phyloP scores from a whole-genome alignment of 2,329 filamentous ascomycete genomes.

The Pseudocercospora musae region DNA sequence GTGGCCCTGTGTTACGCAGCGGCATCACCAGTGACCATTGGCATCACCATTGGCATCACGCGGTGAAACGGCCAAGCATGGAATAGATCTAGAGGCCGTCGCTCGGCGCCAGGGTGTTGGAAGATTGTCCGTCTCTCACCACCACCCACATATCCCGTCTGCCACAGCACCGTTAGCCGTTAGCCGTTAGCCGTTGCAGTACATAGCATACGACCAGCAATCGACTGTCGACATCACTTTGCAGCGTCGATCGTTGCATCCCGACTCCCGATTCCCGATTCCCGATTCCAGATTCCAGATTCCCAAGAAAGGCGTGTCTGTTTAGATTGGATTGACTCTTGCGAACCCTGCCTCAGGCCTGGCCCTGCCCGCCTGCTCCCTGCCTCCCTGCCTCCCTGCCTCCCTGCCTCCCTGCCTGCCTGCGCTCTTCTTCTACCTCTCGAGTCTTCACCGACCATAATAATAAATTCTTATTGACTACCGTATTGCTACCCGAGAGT shows the following conservation, averaged over 20 bases:
- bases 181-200: no score
- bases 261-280: no score
- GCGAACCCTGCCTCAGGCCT: no score
- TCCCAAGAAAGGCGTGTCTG: background rate
- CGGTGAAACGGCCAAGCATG: slow-evolving; percentile 3
- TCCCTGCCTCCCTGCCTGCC: no score
- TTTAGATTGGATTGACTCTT: background rate
- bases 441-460: background rate
- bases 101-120: background rate
- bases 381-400: no score
- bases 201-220: background rate
- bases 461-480: no score
- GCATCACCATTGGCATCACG: no score
- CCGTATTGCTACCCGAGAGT: background rate
- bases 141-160: no score
- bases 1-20: background rate
- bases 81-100: background rate
- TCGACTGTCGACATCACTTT: background rate
- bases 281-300: no score
- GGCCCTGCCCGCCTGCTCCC: no score
- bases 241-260: slow-evolving; percentile 5
- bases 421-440: background rate
- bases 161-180: no score
- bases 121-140: background rate
- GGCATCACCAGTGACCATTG: no score